Evolutionary conservation across 768 basidiomycete genomes (phyloP), one percentile per base, ranked within the genome.

Genomic region (Mycena galericulata): DNA sequence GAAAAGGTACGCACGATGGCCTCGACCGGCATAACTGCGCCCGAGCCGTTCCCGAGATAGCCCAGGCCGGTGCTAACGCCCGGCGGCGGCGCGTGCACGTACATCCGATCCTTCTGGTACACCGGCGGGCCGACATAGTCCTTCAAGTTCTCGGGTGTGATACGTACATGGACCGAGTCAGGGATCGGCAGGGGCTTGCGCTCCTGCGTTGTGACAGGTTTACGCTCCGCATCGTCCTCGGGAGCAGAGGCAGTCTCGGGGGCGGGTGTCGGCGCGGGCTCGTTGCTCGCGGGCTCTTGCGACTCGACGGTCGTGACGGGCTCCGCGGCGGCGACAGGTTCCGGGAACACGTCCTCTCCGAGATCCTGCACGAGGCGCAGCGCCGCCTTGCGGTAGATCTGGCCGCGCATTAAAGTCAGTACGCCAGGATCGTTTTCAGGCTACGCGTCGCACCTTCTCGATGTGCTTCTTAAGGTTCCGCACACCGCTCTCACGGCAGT

Each of bases 341-440:
- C 96, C 0, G 95, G 93, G 71, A 97, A 87, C 0, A 86, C 87
- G 4, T 92, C 89, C 76, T 98, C 97, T 24, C 95, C 96, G 10
- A 98, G 87, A 61, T 97, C 95, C 72, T 91, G 86, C 1, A 99
- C 94, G 58, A 99, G 88, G 78, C 92, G 95, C 71, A 97, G 83
- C 0, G 97, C 97, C 17, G 97, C 94, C 78, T 99, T 99, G 68
- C 98, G 90, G 80, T 97, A 99, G 64, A 99, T 96, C 96, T 98
- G 68, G 15, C 12, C 40, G 51, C 27, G 27, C 47, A 24, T 29
- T n/a, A 10, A 22, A 30, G 43, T 27, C 55, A 38, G 22, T 12
- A 26, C 20, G 38, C 24, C 30, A 24, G n/a, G n/a, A n/a, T n/a
- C 26, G 3, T 5, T 6, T 18, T 2, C 18, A 15, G 12, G 40